phyloP scores from a whole-genome alignment of 192 early-diverging fungal genomes.

The Coemansia sp. region DNA sequence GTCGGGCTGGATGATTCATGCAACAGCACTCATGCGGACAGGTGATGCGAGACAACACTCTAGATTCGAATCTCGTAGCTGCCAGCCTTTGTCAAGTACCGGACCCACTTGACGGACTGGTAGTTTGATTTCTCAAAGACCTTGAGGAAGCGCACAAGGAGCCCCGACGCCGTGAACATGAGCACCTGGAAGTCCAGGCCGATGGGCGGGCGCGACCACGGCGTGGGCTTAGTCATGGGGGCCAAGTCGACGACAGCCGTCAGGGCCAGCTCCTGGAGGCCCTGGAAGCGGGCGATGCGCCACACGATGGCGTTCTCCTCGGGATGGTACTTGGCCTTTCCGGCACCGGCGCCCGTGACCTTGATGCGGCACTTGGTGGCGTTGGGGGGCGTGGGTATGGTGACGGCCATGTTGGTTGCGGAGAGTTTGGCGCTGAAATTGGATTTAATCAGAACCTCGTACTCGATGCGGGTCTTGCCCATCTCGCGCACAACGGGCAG shows the following conservation, averaged over 20 bases:
- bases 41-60: background rate
- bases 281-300: constrained; percentile 92
- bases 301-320: constrained; percentile 93
- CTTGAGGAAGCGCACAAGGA: constrained; percentile 96
- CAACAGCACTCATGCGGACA: too few relatives aligned
- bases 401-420: constrained; percentile 87
- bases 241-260: constrained; percentile 82
- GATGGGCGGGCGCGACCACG: constrained; percentile 96
- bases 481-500: constrained; percentile 90
- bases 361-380: constrained; percentile 80
- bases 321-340: constrained; percentile 95
- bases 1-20: too few relatives aligned
- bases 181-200: constrained; percentile 83
- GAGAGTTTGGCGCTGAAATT: constrained; percentile 86
- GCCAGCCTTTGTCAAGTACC: constrained; percentile 94
- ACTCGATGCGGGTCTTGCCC: constrained; percentile 79
- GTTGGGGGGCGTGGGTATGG: constrained; percentile 89
- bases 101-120: constrained; percentile 97
- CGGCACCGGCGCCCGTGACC: constrained; percentile 61
- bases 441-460: constrained; percentile 85
- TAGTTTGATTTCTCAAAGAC: constrained; percentile 97
- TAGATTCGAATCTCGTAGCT: constrained; percentile 52
- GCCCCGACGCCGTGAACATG: constrained; percentile 97
- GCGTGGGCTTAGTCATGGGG: constrained; percentile 77
- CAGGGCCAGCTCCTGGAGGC: constrained; percentile 81